phyloP scores from a whole-genome alignment of 805 yeast species.

The Metschnikowia gelsemii region DNA sequence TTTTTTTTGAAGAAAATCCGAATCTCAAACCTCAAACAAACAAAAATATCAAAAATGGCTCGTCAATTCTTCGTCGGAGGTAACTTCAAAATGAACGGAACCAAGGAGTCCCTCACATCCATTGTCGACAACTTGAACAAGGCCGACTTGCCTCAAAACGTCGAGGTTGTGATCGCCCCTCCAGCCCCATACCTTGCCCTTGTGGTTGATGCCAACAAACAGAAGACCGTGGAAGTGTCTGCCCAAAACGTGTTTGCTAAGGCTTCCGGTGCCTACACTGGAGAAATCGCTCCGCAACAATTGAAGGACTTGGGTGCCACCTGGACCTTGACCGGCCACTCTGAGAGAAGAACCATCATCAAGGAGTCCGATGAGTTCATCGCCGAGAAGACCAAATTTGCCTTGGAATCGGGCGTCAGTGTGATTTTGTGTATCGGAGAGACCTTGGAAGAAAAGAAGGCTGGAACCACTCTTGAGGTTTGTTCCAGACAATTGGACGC shows the following conservation, averaged over 20 bases:
- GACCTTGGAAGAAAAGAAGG: conserved; percentile 91
- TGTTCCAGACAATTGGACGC: conserved; percentile 89
- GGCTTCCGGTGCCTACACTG: conserved; percentile 96
- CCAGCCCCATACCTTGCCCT: conserved; percentile 89
- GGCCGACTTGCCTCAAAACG: conserved; percentile 70
- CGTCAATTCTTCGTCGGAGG: conserved; percentile 98
- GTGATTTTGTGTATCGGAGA: conserved; percentile 98
- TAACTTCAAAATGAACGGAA: conserved; percentile 98
- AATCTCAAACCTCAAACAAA: not conserved
- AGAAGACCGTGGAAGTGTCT: conserved; percentile 72
- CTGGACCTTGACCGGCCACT: conserved; percentile 97
- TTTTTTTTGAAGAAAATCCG: not conserved
- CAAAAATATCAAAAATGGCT: conserved; percentile 47
- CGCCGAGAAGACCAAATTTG: conserved; percentile 93
- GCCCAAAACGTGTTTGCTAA: conserved; percentile 90
- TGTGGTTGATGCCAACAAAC: conserved; percentile 67
- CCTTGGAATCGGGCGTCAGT: conserved; percentile 82
- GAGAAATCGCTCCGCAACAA: conserved; percentile 89
- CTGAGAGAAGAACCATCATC: conserved; percentile 95
- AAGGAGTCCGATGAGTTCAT: conserved; percentile 86
- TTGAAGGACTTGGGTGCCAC: conserved; percentile 87
- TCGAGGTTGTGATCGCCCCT: conserved; percentile 94
- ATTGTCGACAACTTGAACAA: conserved; percentile 82
- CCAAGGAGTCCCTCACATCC: conserved; percentile 76
- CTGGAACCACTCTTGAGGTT: conserved; percentile 81